Evolutionary conservation across 176 grass and related monocot species (phyloP).

Genomic region (Zizania latifolia): DNA sequence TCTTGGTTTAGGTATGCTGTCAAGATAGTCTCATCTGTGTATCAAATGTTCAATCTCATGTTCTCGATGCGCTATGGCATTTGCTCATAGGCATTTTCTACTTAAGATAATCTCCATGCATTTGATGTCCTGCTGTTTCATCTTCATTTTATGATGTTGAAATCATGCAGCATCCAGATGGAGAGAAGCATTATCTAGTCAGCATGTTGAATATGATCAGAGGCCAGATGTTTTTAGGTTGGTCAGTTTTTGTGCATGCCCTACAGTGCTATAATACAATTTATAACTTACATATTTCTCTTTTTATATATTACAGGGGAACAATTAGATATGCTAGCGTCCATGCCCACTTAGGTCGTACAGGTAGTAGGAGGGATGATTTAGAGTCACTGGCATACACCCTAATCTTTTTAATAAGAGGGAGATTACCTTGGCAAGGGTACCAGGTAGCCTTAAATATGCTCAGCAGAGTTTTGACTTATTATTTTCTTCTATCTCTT

Average conservation of each 20-base stretch:
- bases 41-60: constrained; percentile 11
- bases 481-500: constrained; percentile 2
- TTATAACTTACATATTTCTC: constrained; percentile 15
- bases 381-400: constrained; percentile 91
- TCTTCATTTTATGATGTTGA: constrained; percentile 20
- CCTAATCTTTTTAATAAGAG: constrained; percentile 77
- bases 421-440: constrained; percentile 87
- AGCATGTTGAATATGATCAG: constrained; percentile 88
- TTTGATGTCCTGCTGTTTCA: constrained; percentile 1
- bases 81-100: not conserved
- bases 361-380: constrained; percentile 85
- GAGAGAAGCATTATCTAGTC: constrained; percentile 49
- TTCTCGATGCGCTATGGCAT: constrained; percentile 5
- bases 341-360: constrained; percentile 89
- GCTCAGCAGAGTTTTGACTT: not conserved
- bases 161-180: constrained; percentile 72
- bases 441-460: constrained; percentile 64
- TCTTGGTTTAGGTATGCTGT: constrained; percentile 75
- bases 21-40: not conserved
- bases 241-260: constrained; percentile 10
- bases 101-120: not conserved
- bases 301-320: constrained; percentile 54
- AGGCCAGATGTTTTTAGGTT: constrained; percentile 85
- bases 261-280: constrained; percentile 25
- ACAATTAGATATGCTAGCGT: constrained; percentile 90